These are phyloP conservation scores for Forsythia suspensa DNA, from an alignment of 257 asterid species.

Conservation along the genomic window DNA sequence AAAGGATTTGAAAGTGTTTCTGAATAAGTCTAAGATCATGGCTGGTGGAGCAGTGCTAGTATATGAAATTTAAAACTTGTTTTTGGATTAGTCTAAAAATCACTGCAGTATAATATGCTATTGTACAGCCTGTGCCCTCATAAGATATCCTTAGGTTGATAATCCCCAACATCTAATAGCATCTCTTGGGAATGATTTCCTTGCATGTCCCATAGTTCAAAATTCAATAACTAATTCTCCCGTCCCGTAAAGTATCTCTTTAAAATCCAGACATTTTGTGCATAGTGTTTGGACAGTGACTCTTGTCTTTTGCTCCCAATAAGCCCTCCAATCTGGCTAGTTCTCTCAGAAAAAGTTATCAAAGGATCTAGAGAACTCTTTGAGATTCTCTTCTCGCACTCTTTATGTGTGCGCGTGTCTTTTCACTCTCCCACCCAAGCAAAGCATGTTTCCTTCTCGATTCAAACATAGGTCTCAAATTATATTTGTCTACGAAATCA, in stretches of 20 bases:
- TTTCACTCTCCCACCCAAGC: background rate
- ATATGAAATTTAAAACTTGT: background rate
- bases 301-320: background rate
- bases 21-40: background rate
- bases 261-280: background rate
- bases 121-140: background rate
- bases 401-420: background rate
- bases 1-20: background rate
- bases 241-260: background rate
- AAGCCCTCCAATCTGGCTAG: background rate
- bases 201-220: background rate
- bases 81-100: background rate
- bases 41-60: background rate
- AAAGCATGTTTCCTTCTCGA: background rate
- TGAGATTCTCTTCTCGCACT: background rate
- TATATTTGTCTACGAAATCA: constrained; percentile 4
- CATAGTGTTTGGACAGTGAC: background rate
- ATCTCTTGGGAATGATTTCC: background rate
- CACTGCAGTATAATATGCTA: background rate
- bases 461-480: background rate
- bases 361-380: background rate
- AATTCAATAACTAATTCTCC: background rate
- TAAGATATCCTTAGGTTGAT: background rate
- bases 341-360: background rate
- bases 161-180: background rate